Conservation (phyloP, 2,329 filamentous ascomycete species). For the Colletotrichum cereale region DNA sequence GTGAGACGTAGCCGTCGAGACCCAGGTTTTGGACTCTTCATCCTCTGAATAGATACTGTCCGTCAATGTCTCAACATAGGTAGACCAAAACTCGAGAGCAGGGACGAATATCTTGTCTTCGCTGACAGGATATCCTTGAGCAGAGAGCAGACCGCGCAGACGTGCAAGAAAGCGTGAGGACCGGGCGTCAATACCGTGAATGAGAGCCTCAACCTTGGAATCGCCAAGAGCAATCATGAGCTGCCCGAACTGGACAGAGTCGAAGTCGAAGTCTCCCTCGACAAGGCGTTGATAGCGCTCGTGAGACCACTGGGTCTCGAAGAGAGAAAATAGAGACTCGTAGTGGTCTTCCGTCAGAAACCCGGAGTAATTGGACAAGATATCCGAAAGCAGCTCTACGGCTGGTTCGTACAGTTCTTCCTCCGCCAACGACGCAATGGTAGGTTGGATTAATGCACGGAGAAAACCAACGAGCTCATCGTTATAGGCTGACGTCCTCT, state of each 20-base stretch:
- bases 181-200: constrained; percentile 63
- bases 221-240: constrained; percentile 78
- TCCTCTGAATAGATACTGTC: constrained; percentile 68
- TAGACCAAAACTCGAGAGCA: constrained; percentile 85
- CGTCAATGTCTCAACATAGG: constrained; percentile 77
- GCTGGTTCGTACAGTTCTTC: constrained; percentile 70
- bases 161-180: constrained; percentile 67
- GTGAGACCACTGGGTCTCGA: constrained; percentile 71
- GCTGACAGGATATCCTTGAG: constrained; percentile 74
- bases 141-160: constrained; percentile 74
- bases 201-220: constrained; percentile 71
- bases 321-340: constrained; percentile 66
- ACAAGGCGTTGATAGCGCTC: constrained; percentile 67
- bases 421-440: constrained; percentile 71
- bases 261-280: constrained; percentile 72
- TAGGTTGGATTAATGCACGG: constrained; percentile 68
- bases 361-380: constrained; percentile 72
- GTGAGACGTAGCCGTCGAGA: constrained; percentile 67
- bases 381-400: constrained; percentile 74
- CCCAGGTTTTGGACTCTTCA: constrained; percentile 64
- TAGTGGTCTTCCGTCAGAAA: constrained; percentile 73
- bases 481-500: constrained; percentile 70
- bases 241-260: constrained; percentile 74
- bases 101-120: constrained; percentile 82
- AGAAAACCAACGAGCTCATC: constrained; percentile 70